Evolutionary conservation across 2,329 filamentous ascomycete genomes (phyloP).

Genomic region (Aspergillus japonicus): DNA sequence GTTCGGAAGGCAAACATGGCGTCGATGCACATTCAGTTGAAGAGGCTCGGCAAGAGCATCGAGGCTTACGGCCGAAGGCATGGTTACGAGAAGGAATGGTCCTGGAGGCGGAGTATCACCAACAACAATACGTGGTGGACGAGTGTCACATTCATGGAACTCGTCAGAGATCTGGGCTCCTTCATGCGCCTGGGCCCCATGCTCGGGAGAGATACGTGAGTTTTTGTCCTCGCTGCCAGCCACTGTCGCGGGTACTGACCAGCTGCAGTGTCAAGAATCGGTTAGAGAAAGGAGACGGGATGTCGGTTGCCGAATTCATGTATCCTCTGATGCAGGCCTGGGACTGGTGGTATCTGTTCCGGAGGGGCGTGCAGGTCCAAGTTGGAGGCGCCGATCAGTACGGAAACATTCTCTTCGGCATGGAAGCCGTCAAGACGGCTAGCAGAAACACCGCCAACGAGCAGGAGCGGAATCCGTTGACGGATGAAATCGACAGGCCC

Average conservation of each 20-base stretch:
- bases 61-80: slow-evolving; percentile 64
- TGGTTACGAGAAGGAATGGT: slow-evolving; percentile 62
- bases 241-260: not conserved
- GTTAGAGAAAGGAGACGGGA: slow-evolving; percentile 80
- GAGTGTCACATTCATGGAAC: slow-evolving; percentile 67
- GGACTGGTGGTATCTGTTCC: slow-evolving; percentile 92
- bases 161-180: slow-evolving; percentile 71
- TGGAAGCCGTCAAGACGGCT: slow-evolving; percentile 78
- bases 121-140: slow-evolving; percentile 89
- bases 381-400: slow-evolving; percentile 95
- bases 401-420: slow-evolving; percentile 89
- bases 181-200: slow-evolving; percentile 78
- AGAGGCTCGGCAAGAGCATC: slow-evolving; percentile 71
- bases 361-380: slow-evolving; percentile 72
- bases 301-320: slow-evolving; percentile 90
- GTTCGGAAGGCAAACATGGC: slow-evolving; percentile 48
- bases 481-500: slow-evolving; percentile 50
- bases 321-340: slow-evolving; percentile 93
- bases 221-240: slow-evolving; percentile 21
- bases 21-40: slow-evolving; percentile 51
- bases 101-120: slow-evolving; percentile 65
- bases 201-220: slow-evolving; percentile 83
- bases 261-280: slow-evolving; percentile 72
- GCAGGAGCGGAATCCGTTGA: slow-evolving; percentile 38
- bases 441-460: slow-evolving; percentile 48